phyloP scores from a whole-genome alignment of 2,329 filamentous ascomycete genomes.

The Fusarium goolgardi region DNA sequence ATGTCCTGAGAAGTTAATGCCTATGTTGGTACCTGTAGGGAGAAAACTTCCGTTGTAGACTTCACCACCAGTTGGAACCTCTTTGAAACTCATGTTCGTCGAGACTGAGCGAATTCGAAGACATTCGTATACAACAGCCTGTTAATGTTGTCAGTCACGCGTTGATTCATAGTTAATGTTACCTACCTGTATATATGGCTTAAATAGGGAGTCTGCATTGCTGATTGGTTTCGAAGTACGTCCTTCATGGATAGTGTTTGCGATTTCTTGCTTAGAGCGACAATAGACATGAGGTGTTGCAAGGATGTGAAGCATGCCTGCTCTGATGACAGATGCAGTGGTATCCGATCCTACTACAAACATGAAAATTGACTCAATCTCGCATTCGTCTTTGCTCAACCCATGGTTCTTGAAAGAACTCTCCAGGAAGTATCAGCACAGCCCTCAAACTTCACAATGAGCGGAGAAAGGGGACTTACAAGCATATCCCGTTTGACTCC shows the following conservation, averaged over 20 bases:
- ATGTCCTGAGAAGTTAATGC: neutral
- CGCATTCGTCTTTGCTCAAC: neutral
- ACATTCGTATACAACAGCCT: neutral
- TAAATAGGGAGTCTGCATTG: neutral
- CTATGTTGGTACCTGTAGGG: neutral
- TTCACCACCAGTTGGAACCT: neutral
- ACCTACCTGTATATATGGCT: neutral
- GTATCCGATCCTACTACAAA: neutral
- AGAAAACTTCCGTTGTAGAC: neutral
- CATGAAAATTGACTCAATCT: neutral
- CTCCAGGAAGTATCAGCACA: neutral
- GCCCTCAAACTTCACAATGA: too few species aligned
- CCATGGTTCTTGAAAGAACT: neutral
- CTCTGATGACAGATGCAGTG: neutral
- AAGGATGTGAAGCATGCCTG: neutral
- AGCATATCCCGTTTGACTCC: neutral
- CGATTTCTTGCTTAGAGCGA: neutral
- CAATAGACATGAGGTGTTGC: neutral
- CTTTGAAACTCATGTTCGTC: neutral
- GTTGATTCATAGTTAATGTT: neutral
- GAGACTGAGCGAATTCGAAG: neutral
- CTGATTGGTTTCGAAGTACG: neutral
- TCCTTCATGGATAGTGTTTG: neutral
- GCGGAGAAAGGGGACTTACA: neutral
- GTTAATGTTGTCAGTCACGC: neutral